Conservation (phyloP, 768 basidiomycete species). For the Leccinum ochraceum region DNA sequence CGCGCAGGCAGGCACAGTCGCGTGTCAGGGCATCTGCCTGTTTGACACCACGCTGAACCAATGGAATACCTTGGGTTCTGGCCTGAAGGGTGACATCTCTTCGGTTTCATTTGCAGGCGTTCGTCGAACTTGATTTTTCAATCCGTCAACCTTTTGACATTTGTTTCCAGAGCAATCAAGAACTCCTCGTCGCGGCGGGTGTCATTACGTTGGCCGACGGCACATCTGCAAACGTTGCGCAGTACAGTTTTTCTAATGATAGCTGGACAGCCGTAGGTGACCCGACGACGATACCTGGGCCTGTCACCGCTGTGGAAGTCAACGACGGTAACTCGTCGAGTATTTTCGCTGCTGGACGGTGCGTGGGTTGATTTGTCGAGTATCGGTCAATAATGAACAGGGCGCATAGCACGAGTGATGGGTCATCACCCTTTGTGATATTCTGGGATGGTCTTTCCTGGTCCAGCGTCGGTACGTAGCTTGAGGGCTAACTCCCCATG, state of each 20-base stretch:
- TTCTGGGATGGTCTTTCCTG: constrained; percentile 87
- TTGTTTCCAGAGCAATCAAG: constrained; percentile 54
- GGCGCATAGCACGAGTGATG: constrained; percentile 50
- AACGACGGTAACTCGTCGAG: constrained; percentile 80
- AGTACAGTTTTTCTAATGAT: constrained; percentile 67
- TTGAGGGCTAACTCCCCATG: background rate
- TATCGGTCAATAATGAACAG: background rate
- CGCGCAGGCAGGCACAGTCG: constrained; percentile 67
- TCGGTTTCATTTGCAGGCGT: constrained; percentile 83
- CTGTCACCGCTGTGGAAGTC: constrained; percentile 85
- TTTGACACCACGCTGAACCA: constrained; percentile 67
- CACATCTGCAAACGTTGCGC: constrained; percentile 68
- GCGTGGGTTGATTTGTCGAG: constrained; percentile 28
- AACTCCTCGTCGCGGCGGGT: constrained; percentile 77
- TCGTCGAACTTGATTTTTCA: constrained; percentile 28
- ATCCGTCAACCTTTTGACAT: constrained; percentile 8
- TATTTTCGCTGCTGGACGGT: constrained; percentile 90
- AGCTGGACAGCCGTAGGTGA: constrained; percentile 75
- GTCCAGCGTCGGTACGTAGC: constrained; percentile 58
- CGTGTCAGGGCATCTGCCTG: constrained; percentile 77
- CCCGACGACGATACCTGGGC: constrained; percentile 72
- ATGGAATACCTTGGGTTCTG: constrained; percentile 80
- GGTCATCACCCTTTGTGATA: constrained; percentile 66
- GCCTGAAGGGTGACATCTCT: constrained; percentile 79
- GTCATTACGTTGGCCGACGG: constrained; percentile 68